Evolutionary conservation across 2,329 filamentous ascomycete species (phyloP).

Genomic region (Xylaria sp.): DNA sequence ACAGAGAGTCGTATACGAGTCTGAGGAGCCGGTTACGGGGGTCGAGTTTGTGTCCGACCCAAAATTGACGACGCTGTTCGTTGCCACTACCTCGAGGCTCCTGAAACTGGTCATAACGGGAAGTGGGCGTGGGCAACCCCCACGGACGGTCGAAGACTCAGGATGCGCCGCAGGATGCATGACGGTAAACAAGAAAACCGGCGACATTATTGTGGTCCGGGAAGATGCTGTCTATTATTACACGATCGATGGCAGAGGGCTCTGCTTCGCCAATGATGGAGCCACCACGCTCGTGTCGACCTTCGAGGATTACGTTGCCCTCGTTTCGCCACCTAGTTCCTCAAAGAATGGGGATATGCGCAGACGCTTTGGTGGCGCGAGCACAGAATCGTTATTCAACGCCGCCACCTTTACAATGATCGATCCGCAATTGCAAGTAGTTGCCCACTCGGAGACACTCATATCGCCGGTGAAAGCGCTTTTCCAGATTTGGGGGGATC

Average conservation of each 20-base stretch:
- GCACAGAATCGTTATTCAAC: conserved; percentile 82
- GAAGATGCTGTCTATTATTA: conserved; percentile 98
- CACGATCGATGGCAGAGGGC: conserved; percentile 82
- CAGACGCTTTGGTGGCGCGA: conserved; percentile 76
- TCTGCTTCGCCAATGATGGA: conserved; percentile 90
- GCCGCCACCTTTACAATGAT: conserved; percentile 89
- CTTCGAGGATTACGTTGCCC: conserved; percentile 85
- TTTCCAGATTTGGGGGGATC: conserved; percentile 88
- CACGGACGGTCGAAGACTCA: conserved; percentile 86
- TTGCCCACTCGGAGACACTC: conserved; percentile 88
- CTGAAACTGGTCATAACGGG: conserved; percentile 88
- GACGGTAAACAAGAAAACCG: conserved; percentile 81
- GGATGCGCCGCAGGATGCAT: conserved; percentile 96
- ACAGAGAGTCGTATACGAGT: conserved; percentile 95
- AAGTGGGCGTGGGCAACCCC: conserved; percentile 87
- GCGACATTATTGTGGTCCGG: conserved; percentile 89
- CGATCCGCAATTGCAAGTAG: conserved; percentile 89
- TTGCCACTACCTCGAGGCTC: conserved; percentile 89
- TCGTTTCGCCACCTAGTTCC: conserved; percentile 78
- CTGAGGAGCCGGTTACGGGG: conserved; percentile 94
- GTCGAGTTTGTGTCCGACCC: conserved; percentile 76
- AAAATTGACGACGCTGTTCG: conserved; percentile 80
- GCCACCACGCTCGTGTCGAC: conserved; percentile 84
- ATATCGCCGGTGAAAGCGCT: conserved; percentile 81
- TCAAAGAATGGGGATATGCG: conserved; percentile 67